Conservation (phyloP, 495 filamentous ascomycete species). For the Diplogelasinospora grovesii region DNA sequence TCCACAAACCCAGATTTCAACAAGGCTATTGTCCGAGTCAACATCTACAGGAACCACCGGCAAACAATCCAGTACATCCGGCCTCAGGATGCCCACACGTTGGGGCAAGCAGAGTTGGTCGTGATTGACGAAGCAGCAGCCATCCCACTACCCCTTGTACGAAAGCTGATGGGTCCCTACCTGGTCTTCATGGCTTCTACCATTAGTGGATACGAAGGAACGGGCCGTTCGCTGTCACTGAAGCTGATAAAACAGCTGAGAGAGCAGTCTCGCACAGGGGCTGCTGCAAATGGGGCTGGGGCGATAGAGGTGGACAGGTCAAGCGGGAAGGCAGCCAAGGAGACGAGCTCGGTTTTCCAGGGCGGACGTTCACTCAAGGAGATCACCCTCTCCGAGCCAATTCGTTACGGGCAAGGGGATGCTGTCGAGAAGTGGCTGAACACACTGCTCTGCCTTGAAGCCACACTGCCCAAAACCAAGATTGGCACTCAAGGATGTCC, state of each 20-base stretch:
- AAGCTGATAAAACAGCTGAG: conserved; percentile 97
- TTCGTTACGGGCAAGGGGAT: conserved; percentile 88
- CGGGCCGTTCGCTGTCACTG: conserved; percentile 85
- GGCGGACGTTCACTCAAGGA: conserved; percentile 81
- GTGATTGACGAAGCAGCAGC: conserved; percentile 98
- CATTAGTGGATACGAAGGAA: conserved; percentile 98
- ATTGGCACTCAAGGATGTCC: conserved; percentile 74
- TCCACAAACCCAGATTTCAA: conserved; percentile 98
- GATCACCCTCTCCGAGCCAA: conserved; percentile 87
- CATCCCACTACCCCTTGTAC: conserved; percentile 86
- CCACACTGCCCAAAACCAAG: conserved; percentile 72
- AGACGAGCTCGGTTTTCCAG: conserved; percentile 49
- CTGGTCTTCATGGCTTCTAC: conserved; percentile 99
- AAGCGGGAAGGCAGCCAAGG: conserved; percentile 60
- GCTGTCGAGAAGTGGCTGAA: conserved; percentile 95
- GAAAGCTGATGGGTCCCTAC: conserved; percentile 96
- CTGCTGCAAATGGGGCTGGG: conserved; percentile 43
- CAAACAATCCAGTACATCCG: conserved; percentile 99
- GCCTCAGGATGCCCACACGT: conserved; percentile 87
- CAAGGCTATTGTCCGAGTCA: conserved; percentile 96
- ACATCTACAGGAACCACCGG: conserved; percentile 88
- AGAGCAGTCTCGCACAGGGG: conserved; percentile 69
- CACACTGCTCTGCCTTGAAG: conserved; percentile 86
- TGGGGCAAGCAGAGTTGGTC: conserved; percentile 92
- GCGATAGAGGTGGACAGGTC: conserved; percentile 66